Evolutionary conservation across 257 asterid genomes (phyloP), one percentile per base, ranked within the genome.

Genomic region (Verbena officinalis): DNA sequence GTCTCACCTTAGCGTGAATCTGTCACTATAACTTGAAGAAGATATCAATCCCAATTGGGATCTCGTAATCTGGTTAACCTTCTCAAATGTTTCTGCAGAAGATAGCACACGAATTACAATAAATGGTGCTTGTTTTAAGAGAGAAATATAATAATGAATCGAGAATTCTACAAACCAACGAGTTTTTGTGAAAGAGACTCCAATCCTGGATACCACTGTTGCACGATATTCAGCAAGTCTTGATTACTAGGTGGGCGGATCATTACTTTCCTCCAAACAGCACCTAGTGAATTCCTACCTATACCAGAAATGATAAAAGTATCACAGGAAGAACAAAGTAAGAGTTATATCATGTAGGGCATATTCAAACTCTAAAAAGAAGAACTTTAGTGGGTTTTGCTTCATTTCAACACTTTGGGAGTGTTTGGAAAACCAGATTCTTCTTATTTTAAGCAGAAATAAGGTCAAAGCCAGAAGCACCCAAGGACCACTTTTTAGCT

Each of bases 211-310:
- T 84, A 88, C 95, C 95, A 77, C 60, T 70, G 76, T 21, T 77
- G 76, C 73, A 90, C 78, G 64, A 94, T 79, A 40, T 67, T 60
- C 59, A 78, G 73, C 77, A 88, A 61, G 67, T 94, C 99, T 64
- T 72, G 77, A 13, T 75, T 74, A 58, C 83, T 72, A 31, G 95
- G 83, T 46, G 85, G 65, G 43, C 79, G 77, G 27, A 88, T 70
- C 86, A 78, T 80, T 53, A 94, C 81, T 74, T 87, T 90, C 89
- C 94, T 73, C 99, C 99, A 94, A 65, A 86, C 78, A 63, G 89
- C 88, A 63, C 92, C 84, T 40, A 90, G 81, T 33, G 83, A 75
- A 81, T 71, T 75, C 73, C 75, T 83, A 52, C 95, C 99, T 93
- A 64, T 55, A 53, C 69, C 44, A 56, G 19, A 67, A 48, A 62